Evolutionary conservation across 495 filamentous ascomycete species (phyloP).

Genomic region (Cryomyces antarcticus): DNA sequence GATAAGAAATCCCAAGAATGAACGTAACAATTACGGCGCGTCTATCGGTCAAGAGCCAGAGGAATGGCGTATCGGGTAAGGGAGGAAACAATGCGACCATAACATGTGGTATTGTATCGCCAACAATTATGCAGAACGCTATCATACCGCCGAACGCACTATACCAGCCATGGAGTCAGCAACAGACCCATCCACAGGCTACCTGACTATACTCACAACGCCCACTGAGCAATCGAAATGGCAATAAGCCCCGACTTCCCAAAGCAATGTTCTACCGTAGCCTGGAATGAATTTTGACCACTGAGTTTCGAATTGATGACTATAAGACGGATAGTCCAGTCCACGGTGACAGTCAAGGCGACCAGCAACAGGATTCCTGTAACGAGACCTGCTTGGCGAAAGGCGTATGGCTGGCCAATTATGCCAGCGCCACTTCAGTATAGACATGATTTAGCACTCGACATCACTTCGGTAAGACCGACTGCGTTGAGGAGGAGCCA

Average conservation of each 20-base stretch:
- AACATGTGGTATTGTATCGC: slow-evolving; percentile 87
- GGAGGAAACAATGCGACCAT: slow-evolving; percentile 62
- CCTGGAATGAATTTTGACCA: slow-evolving; percentile 80
- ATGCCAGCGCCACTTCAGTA: slow-evolving; percentile 57
- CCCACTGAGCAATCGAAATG: slow-evolving; percentile 84
- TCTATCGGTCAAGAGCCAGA: slow-evolving; percentile 65
- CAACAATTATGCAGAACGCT: slow-evolving; percentile 92
- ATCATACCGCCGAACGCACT: slow-evolving; percentile 95
- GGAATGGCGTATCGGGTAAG: slow-evolving; percentile 46
- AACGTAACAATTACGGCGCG: slow-evolving; percentile 70
- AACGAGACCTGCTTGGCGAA: slow-evolving; percentile 69
- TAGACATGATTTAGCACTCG: background rate
- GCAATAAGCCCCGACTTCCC: slow-evolving; percentile 72
- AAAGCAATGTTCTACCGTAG: slow-evolving; percentile 86
- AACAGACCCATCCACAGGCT: background rate
- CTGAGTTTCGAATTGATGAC: slow-evolving; percentile 90
- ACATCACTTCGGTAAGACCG: background rate
- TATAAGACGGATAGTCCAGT: slow-evolving; percentile 95
- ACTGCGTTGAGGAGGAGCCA: background rate
- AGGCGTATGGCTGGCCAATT: slow-evolving; percentile 89
- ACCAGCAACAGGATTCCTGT: slow-evolving; percentile 63
- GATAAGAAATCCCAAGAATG: slow-evolving; percentile 71
- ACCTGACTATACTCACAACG: slow-evolving; percentile 33
- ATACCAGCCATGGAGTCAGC: background rate
- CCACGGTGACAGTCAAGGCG: slow-evolving; percentile 59